These are phyloP conservation scores for Debaryomyces udenii DNA, from an alignment of 1,139 yeast genomes.

Conservation along the genomic window DNA sequence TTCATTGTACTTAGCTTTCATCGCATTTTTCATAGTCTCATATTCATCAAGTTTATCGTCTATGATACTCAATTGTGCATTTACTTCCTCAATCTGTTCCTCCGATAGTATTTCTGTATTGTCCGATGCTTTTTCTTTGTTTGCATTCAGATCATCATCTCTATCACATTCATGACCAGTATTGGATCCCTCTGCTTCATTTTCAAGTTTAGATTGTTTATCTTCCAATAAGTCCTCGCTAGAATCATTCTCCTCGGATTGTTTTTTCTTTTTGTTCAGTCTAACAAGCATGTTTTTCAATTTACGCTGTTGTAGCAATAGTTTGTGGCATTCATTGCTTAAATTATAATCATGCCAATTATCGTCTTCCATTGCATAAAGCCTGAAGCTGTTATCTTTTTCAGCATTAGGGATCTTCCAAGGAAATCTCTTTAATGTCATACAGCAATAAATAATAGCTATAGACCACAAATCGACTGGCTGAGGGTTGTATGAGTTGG, in stretches of 20 bases:
- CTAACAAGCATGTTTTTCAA: constrained; percentile 46
- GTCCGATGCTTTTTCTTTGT: constrained; percentile 15
- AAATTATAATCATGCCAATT: constrained; percentile 56
- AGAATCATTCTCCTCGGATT: constrained; percentile 13
- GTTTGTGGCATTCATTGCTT: constrained; percentile 52
- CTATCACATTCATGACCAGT: neutral
- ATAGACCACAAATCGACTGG: constrained; percentile 95
- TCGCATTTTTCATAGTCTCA: constrained; percentile 39
- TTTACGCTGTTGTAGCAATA: constrained; percentile 48
- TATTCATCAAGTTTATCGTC: constrained; percentile 43
- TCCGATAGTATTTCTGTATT: constrained; percentile 34
- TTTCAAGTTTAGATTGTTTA: constrained; percentile 8
- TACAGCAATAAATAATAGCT: constrained; percentile 91
- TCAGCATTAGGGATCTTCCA: constrained; percentile 92
- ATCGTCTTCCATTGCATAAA: constrained; percentile 58
- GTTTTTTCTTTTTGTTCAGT: constrained; percentile 47
- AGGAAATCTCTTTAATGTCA: constrained; percentile 92
- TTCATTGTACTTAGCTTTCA: constrained; percentile 37
- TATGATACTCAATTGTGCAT: constrained; percentile 38
- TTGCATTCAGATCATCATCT: constrained; percentile 4
- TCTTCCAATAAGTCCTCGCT: constrained; percentile 10
- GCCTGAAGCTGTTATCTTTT: constrained; percentile 79
- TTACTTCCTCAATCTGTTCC: constrained; percentile 36
- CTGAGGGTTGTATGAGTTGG: constrained; percentile 80
- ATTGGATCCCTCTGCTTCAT: constrained; percentile 9